phyloP scores from a whole-genome alignment of 371 early-diverging fungal species.

The Circinella minor region DNA sequence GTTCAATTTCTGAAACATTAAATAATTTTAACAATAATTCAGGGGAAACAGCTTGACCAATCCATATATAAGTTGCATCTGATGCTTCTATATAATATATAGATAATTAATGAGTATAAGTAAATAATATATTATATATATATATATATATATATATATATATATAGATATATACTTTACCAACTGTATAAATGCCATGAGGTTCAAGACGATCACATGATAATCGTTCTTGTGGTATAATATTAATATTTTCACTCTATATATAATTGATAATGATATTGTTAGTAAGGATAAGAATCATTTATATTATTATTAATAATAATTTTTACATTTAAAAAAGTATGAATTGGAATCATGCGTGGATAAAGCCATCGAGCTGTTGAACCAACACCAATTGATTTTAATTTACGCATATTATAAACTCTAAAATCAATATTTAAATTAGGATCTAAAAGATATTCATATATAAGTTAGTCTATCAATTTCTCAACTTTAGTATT shows the following conservation, averaged over 20 bases:
- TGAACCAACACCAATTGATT: slow-evolving; percentile 70
- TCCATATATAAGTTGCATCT: slow-evolving; percentile 35
- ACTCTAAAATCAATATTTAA: slow-evolving; percentile 80
- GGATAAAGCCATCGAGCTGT: slow-evolving; percentile 86
- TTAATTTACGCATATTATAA: slow-evolving; percentile 74
- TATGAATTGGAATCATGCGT: slow-evolving; percentile 23
- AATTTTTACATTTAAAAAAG: not conserved
- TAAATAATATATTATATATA: not conserved
- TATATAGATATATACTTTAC: slow-evolving; percentile 27
- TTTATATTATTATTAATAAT: not conserved
- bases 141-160: not conserved
- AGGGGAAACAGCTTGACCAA: slow-evolving; percentile 29
- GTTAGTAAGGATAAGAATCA: not conserved
- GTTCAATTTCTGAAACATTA: slow-evolving; percentile 23
- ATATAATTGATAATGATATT: not conserved
- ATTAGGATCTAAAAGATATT: slow-evolving; percentile 23
- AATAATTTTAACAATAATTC: slow-evolving; percentile 26
- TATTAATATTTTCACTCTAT: not conserved
- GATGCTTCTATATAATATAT: slow-evolving; percentile 23
- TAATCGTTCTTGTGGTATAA: slow-evolving; percentile 63
- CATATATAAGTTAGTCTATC: not conserved
- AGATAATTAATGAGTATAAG: not conserved
- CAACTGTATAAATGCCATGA: slow-evolving; percentile 72
- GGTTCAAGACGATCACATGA: slow-evolving; percentile 78
- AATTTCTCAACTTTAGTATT: too few relatives aligned